Evolutionary conservation across 106 monocot genomes (phyloP).

Genomic region (Dioscorea alata): DNA sequence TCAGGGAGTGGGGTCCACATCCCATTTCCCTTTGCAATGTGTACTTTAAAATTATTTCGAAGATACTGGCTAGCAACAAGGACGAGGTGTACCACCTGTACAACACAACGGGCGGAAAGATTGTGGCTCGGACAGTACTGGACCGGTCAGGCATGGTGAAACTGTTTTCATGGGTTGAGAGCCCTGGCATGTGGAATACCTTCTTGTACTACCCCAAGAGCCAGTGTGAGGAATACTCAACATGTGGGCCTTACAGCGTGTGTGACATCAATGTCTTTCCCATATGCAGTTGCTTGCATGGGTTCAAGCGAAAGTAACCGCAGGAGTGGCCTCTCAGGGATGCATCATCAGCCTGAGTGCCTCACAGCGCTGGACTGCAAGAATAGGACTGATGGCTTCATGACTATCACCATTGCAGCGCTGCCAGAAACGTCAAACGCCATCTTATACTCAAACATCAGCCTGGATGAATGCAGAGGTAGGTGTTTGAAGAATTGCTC

Average conservation of each 20-base stretch:
- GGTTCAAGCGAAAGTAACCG: slow-evolving; percentile 29
- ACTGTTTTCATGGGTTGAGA: slow-evolving; percentile 19
- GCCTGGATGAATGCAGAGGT: slow-evolving; percentile 1
- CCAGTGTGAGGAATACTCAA: slow-evolving; percentile 23
- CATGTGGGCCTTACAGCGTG: slow-evolving; percentile 38
- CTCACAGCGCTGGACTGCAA: slow-evolving; percentile 29
- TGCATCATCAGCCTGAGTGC: slow-evolving; percentile 15
- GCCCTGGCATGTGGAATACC: slow-evolving; percentile 12
- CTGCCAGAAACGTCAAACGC: slow-evolving; percentile 20
- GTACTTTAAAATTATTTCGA: too few relatives aligned
- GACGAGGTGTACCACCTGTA: background rate
- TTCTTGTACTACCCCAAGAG: slow-evolving; percentile 25
- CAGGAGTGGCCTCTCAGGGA: slow-evolving; percentile 26
- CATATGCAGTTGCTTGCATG: slow-evolving; percentile 39
- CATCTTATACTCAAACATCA: slow-evolving; percentile 3
- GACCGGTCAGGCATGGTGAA: slow-evolving; percentile 9
- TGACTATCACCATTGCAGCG: slow-evolving; percentile 9
- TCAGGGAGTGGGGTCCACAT: too few relatives aligned
- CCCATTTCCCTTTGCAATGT: too few relatives aligned
- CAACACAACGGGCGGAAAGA: background rate
- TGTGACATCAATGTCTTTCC: slow-evolving; percentile 25
- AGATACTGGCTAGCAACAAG: background rate
- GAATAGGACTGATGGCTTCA: slow-evolving; percentile 31
- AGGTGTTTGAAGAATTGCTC: slow-evolving; percentile 11
- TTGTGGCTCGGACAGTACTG: slow-evolving; percentile 12